Percentiles rank a stretch among this genome's conserved stretches.
Conservation (phyloP, 2,329 filamentous ascomycete genomes). For the Geosmithia flava region DNA sequence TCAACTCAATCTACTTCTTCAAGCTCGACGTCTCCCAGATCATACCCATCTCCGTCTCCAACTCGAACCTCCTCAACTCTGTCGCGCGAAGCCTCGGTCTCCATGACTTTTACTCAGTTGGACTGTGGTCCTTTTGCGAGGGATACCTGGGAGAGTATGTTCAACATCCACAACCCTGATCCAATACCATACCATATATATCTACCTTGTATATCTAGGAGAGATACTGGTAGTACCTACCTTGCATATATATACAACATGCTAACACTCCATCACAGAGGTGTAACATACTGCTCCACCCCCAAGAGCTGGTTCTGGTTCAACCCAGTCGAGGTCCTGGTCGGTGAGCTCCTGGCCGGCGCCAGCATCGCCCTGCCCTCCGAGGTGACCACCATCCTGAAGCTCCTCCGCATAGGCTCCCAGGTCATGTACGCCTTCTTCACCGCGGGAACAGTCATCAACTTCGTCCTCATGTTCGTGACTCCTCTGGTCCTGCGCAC, state of each 20-base stretch:
- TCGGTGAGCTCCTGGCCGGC: constrained; percentile 67
- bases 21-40: constrained; percentile 74
- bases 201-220: not conserved
- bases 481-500: constrained; percentile 41
- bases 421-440: constrained; percentile 87
- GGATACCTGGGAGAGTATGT: constrained; percentile 57
- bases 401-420: constrained; percentile 61
- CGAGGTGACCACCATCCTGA: constrained; percentile 60
- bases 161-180: too few relatives aligned
- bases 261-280: constrained; percentile 24
- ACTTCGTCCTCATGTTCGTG: constrained; percentile 60
- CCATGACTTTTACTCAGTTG: constrained; percentile 90
- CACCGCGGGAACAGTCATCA: constrained; percentile 56
- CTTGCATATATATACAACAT: not conserved
- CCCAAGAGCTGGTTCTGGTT: constrained; percentile 74
- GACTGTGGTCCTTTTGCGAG: constrained; percentile 86
- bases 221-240: too few relatives aligned
- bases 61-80: constrained; percentile 68
- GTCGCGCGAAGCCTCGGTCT: constrained; percentile 78
- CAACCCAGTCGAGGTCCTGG: constrained; percentile 73
- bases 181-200: not conserved
- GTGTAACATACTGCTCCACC: constrained; percentile 63
- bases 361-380: constrained; percentile 73
- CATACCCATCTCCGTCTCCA: constrained; percentile 59
- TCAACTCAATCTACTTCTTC: constrained; percentile 70